Evolutionary conservation across 2,329 filamentous ascomycete species (phyloP).

Genomic region (Neospermospora avenae): DNA sequence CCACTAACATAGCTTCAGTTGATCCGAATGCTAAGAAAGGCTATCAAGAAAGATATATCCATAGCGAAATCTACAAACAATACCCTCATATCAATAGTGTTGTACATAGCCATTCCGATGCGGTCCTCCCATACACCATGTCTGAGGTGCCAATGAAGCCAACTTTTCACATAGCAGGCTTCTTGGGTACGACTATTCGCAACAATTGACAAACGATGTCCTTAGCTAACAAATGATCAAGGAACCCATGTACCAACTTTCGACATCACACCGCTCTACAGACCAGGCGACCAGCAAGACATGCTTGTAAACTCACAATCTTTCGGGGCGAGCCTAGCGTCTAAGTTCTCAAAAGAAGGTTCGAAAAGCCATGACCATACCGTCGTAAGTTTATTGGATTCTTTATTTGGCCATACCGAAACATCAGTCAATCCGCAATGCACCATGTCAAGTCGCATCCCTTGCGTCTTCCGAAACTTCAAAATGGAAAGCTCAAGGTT

Average conservation of each 20-base stretch:
- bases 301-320: constrained; percentile 38
- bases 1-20: constrained; percentile 24
- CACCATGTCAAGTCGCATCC: too few species aligned
- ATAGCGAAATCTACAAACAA: constrained; percentile 45
- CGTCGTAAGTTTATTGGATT: neutral
- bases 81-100: constrained; percentile 40
- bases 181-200: constrained; percentile 35
- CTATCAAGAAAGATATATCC: constrained; percentile 45
- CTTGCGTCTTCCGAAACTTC: constrained; percentile 9
- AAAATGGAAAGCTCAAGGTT: neutral
- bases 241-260: constrained; percentile 33
- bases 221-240: constrained; percentile 5
- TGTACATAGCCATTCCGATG: constrained; percentile 44
- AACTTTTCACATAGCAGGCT: constrained; percentile 43
- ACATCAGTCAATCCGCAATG: neutral
- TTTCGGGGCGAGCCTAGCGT: constrained; percentile 38
- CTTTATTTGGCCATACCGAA: neutral
- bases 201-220: neutral
- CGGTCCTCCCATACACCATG: constrained; percentile 43
- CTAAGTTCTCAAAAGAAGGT: constrained; percentile 29
- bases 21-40: constrained; percentile 39
- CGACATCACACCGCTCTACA: constrained; percentile 34
- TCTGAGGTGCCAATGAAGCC: constrained; percentile 41
- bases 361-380: constrained; percentile 3
- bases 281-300: constrained; percentile 34